Evolutionary conservation across 1,139 yeast genomes (phyloP).

Genomic region (Insectozyma bohioensis): DNA sequence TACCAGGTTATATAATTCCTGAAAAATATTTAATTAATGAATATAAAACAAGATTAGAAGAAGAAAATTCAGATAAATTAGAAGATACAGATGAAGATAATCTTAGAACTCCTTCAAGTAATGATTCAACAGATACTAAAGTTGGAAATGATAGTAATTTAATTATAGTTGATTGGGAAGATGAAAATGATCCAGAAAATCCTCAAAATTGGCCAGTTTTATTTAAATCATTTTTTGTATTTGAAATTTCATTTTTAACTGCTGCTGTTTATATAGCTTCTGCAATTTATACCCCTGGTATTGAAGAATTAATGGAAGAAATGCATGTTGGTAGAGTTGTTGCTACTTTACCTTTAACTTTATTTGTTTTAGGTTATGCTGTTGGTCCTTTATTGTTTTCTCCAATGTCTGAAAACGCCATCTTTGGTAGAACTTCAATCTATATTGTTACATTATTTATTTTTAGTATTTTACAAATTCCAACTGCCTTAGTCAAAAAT

Average conservation of each 20-base stretch:
- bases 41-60: conserved; percentile 1
- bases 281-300: conserved; percentile 61
- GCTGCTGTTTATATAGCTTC: conserved; percentile 59
- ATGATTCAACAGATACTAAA: conserved; percentile 5
- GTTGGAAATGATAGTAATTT: background rate
- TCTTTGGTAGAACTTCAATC: conserved; percentile 52
- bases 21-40: conserved; percentile 23
- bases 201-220: conserved; percentile 55
- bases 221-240: conserved; percentile 37
- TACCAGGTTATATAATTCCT: conserved; percentile 31
- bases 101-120: background rate
- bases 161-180: conserved; percentile 40
- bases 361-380: conserved; percentile 42
- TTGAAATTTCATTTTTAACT: conserved; percentile 47
- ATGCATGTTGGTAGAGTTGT: conserved; percentile 25
- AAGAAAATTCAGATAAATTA: background rate
- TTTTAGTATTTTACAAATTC: conserved; percentile 34
- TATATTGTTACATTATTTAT: conserved; percentile 31
- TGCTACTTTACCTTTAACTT: conserved; percentile 34
- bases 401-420: conserved; percentile 39
- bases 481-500: conserved; percentile 29
- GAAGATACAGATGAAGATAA: background rate
- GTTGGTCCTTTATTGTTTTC: conserved; percentile 39
- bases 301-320: conserved; percentile 26
- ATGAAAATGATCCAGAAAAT: conserved; percentile 54